Evolutionary conservation across 176 grass and related monocot genomes (phyloP).

Genomic region (Triticum timopheevii): DNA sequence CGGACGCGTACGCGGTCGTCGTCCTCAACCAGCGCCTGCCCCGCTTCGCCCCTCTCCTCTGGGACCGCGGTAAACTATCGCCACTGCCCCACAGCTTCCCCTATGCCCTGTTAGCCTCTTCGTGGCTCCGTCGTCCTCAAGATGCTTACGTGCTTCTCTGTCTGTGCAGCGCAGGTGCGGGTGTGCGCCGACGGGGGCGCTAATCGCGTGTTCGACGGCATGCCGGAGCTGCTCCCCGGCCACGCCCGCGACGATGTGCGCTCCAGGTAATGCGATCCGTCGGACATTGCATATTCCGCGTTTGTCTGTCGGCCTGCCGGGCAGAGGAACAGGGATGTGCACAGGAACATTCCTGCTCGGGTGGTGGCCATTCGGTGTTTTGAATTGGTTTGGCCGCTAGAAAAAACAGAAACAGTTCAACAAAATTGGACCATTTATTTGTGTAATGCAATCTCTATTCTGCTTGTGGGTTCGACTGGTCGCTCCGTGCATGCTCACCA

Average conservation of each 20-base stretch:
- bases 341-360: not conserved
- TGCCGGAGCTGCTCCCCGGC: constrained; percentile 53
- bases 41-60: constrained; percentile 68
- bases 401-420: not conserved
- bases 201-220: constrained; percentile 64
- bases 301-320: not conserved
- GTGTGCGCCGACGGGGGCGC: constrained; percentile 57
- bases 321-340: not conserved
- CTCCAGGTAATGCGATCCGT: constrained; percentile 34
- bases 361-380: not conserved
- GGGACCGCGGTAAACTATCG: constrained; percentile 43
- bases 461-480: not conserved
- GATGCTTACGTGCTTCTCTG: not conserved
- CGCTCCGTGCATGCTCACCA: not conserved
- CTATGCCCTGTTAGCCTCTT: not conserved
- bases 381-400: not conserved
- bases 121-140: not conserved
- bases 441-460: not conserved
- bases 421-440: not conserved
- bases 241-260: constrained; percentile 50
- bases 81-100: not conserved
- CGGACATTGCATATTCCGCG: not conserved
- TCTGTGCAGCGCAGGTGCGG: too few species aligned
- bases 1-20: constrained; percentile 42
- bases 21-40: constrained; percentile 79